Conservation (phyloP, 331 rosid species). For the Prunus yedoensis region DNA sequence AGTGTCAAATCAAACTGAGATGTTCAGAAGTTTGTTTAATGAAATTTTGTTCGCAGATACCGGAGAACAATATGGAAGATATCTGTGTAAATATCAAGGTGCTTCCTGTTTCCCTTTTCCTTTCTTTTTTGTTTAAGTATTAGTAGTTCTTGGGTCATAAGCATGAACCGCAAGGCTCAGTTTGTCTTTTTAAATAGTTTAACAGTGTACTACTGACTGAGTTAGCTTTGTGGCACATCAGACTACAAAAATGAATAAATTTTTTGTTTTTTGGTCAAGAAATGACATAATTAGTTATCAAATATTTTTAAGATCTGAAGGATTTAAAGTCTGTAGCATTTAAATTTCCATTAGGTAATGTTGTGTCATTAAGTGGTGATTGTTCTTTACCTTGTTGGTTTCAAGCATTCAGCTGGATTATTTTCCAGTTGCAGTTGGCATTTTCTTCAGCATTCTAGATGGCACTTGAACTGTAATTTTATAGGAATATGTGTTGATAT, state of each 20-base stretch:
- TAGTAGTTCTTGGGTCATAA: too few species aligned
- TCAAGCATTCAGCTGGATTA: not conserved
- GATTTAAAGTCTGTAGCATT: too few species aligned
- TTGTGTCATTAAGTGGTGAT: not conserved
- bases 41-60: constrained; percentile 42
- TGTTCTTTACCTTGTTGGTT: not conserved
- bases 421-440: not conserved
- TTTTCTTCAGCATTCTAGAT: not conserved
- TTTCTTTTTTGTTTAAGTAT: not conserved
- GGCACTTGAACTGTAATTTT: not conserved
- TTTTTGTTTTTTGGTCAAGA: too few species aligned
- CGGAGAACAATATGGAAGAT: constrained; percentile 55
- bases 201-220: too few species aligned
- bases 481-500: not conserved
- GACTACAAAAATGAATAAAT: too few species aligned
- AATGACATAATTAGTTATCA: too few species aligned
- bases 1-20: not conserved
- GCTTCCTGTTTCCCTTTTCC: constrained; percentile 13
- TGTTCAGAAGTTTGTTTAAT: constrained; percentile 17
- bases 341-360: not conserved
- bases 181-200: too few species aligned
- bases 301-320: too few species aligned
- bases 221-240: too few species aligned
- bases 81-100: constrained; percentile 75
- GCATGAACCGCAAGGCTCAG: too few species aligned